Percentiles rank a stretch among this genome's conserved stretches.
phyloP scores from a whole-genome alignment of 768 basidiomycete genomes.

The Trametes villosa region DNA sequence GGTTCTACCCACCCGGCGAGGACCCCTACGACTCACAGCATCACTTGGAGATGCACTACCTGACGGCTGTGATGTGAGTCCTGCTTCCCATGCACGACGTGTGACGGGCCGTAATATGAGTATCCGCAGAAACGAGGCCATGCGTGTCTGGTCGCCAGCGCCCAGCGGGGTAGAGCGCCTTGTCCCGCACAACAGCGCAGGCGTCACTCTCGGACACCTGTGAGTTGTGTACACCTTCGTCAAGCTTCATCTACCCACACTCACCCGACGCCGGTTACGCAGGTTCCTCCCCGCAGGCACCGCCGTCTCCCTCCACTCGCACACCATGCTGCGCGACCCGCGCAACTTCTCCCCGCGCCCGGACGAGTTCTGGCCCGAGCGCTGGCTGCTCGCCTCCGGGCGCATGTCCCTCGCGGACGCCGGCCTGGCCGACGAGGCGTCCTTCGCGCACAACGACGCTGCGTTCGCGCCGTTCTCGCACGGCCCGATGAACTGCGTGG shows the following conservation, averaged over 20 bases:
- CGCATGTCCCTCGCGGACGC: conserved; percentile 1
- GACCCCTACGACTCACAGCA: conserved; percentile 13
- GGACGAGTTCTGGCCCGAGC: conserved; percentile 46
- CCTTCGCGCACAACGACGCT: conserved; percentile 30
- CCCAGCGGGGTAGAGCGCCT: conserved; percentile 44
- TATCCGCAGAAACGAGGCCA: conserved; percentile 45
- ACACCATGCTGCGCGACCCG: conserved; percentile 47
- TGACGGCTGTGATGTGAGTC: conserved; percentile 23
- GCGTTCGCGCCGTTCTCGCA: conserved; percentile 49
- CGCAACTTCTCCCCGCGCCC: conserved; percentile 49
- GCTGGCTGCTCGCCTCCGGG: conserved; percentile 41
- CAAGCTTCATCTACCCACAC: no score
- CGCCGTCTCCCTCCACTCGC: conserved; percentile 42
- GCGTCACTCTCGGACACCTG: conserved; percentile 40
- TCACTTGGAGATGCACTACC: conserved; percentile 15
- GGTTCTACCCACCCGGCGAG: conserved; percentile 26
- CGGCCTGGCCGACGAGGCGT: neutral
- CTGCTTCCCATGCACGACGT: no score
- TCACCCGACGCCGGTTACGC: neutral
- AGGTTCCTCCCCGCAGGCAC: conserved; percentile 29
- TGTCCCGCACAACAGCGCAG: conserved; percentile 33
- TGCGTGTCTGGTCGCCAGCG: conserved; percentile 51
- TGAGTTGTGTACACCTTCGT: conserved; percentile 23
- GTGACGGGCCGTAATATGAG: no score
- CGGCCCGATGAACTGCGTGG: conserved; percentile 56